Conservation (phyloP, 1,284 basidiomycete species). For the Athelia psychrophila region DNA sequence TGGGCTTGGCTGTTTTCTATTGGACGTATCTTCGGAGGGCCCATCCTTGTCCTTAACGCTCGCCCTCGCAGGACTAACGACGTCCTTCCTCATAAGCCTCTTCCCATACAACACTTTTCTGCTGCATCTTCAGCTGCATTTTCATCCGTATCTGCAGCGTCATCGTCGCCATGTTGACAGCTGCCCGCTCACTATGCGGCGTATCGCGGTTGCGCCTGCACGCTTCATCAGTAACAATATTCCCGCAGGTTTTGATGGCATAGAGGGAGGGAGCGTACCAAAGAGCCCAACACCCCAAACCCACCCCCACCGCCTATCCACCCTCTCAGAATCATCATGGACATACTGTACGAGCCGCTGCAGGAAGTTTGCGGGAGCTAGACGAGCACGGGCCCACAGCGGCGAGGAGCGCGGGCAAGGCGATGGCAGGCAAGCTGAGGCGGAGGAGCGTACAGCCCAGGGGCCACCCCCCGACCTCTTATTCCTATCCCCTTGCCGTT, state of each 20-base stretch:
- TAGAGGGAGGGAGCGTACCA: too few relatives aligned
- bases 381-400: background rate
- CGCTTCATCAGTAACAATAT: too few relatives aligned
- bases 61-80: constrained; percentile 59
- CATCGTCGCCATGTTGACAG: constrained; percentile 79
- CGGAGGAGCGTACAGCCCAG: constrained; percentile 56
- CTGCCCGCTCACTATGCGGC: constrained; percentile 38
- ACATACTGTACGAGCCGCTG: constrained; percentile 71
- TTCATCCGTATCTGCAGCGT: too few relatives aligned
- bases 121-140: constrained; percentile 74
- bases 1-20: too few relatives aligned
- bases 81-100: constrained; percentile 85
- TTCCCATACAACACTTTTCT: too few relatives aligned
- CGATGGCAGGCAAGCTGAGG: constrained; percentile 40
- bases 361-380: constrained; percentile 73
- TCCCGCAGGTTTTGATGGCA: too few relatives aligned
- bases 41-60: constrained; percentile 41
- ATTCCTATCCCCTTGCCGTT: constrained; percentile 10
- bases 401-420: background rate
- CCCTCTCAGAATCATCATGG: constrained; percentile 55
- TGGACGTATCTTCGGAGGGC: too few relatives aligned
- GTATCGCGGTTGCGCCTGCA: constrained; percentile 50
- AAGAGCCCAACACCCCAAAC: constrained; percentile 73
- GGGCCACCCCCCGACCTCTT: constrained; percentile 52
- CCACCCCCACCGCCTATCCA: constrained; percentile 68